These are phyloP conservation scores for Mediolabrus comicus DNA, from an alignment of 108 stramenopile species.

Conservation along the genomic window DNA sequence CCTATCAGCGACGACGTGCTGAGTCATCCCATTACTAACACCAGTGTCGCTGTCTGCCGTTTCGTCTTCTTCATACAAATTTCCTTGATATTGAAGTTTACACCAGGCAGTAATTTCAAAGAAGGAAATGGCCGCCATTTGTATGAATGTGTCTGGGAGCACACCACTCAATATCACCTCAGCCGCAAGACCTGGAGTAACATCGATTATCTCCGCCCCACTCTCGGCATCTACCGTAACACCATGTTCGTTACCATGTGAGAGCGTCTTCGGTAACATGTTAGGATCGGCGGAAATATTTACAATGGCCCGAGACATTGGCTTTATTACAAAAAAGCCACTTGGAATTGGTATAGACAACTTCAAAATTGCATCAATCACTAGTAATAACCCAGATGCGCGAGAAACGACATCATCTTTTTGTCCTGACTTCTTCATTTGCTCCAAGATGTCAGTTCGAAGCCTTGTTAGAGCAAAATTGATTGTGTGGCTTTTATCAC, in stretches of 20 bases:
- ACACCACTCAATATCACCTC: constrained; percentile 18
- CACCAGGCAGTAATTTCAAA: constrained; percentile 23
- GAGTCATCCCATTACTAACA: not conserved
- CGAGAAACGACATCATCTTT: not conserved
- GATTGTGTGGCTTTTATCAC: not conserved
- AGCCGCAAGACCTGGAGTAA: constrained; percentile 7
- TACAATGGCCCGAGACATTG: constrained; percentile 1
- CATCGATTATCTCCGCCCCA: constrained; percentile 10
- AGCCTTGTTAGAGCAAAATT: not conserved
- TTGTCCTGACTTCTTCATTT: not conserved
- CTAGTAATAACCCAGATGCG: constrained; percentile 3
- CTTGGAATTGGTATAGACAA: constrained; percentile 19
- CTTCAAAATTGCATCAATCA: constrained; percentile 18
- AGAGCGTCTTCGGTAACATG: not conserved
- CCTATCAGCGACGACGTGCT: not conserved
- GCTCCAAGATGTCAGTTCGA: constrained; percentile 1
- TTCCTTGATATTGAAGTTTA: constrained; percentile 11
- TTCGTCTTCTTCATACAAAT: constrained; percentile 25
- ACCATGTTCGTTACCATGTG: not conserved
- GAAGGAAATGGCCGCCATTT: constrained; percentile 5
- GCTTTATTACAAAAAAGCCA: constrained; percentile 14
- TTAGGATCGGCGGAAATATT: constrained; percentile 9
- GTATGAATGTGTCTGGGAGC: constrained; percentile 10
- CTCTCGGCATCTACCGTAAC: not conserved
- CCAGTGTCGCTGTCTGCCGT: not conserved